These are phyloP conservation scores for Bryoglossum gracile DNA, from an alignment of 495 filamentous ascomycete genomes.

Conservation along the genomic window DNA sequence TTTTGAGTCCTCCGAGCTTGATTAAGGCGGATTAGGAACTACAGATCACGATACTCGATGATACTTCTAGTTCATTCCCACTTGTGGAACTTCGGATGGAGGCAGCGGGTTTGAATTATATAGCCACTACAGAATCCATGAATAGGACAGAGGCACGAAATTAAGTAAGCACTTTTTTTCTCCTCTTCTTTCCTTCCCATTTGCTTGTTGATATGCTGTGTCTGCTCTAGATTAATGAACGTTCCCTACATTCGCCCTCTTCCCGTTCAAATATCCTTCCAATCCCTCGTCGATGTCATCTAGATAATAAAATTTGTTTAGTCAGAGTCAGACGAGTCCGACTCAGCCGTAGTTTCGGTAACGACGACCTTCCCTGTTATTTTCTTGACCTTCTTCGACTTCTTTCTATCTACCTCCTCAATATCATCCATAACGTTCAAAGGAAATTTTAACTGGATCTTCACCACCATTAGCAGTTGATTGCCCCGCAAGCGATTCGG, in stretches of 20 bases:
- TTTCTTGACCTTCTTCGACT: not conserved
- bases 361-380: not conserved
- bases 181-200: too few species aligned
- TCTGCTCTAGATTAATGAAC: not conserved
- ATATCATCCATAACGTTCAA: slow-evolving; percentile 25
- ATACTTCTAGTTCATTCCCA: not conserved
- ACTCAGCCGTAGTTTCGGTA: too few species aligned
- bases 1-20: too few species aligned
- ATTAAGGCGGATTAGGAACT: not conserved
- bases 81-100: not conserved
- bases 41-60: not conserved
- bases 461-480: slow-evolving; percentile 23
- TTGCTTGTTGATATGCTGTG: too few species aligned
- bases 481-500: slow-evolving; percentile 20
- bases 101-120: not conserved
- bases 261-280: too few species aligned
- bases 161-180: too few species aligned
- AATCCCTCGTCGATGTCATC: too few species aligned
- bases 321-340: too few species aligned
- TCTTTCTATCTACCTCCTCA: slow-evolving; percentile 19
- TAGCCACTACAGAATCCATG: not conserved
- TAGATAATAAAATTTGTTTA: too few species aligned
- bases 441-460: slow-evolving; percentile 23
- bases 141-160: not conserved
- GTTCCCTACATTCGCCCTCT: not conserved